Conservation (phyloP, 805 yeast genomes). For the Wickerhamomyces bisporus region DNA sequence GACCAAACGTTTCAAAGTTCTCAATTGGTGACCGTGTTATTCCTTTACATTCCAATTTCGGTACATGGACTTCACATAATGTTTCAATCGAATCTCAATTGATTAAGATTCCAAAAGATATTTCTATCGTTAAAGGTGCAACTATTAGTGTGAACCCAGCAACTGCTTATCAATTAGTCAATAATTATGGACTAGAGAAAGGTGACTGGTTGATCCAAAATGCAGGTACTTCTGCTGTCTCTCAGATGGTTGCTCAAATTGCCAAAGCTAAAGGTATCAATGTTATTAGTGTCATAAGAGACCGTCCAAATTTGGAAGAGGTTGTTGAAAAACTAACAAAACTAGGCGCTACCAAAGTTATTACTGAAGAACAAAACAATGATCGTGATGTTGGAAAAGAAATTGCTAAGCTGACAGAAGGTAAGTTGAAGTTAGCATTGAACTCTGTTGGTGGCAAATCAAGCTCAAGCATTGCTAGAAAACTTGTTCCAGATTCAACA, state of each 20-base stretch:
- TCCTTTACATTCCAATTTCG: slow-evolving; percentile 72
- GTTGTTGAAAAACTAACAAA: slow-evolving; percentile 46
- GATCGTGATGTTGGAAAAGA: slow-evolving; percentile 61
- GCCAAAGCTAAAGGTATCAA: slow-evolving; percentile 74
- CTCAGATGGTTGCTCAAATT: slow-evolving; percentile 85
- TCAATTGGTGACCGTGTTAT: slow-evolving; percentile 82
- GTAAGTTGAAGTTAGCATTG: slow-evolving; percentile 67
- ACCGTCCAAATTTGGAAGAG: slow-evolving; percentile 71
- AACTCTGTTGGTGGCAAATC: slow-evolving; percentile 94
- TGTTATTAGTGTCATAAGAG: slow-evolving; percentile 83
- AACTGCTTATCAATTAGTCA: slow-evolving; percentile 86
- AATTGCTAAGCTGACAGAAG: slow-evolving; percentile 48
- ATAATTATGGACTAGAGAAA: slow-evolving; percentile 43
- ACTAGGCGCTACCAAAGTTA: slow-evolving; percentile 80
- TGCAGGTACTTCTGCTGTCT: slow-evolving; percentile 95
- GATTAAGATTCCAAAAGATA: slow-evolving; percentile 46
- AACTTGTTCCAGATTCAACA: slow-evolving; percentile 66
- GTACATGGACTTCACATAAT: slow-evolving; percentile 91
- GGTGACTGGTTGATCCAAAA: slow-evolving; percentile 91
- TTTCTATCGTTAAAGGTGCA: slow-evolving; percentile 64
- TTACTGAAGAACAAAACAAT: slow-evolving; percentile 80
- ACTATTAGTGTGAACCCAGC: slow-evolving; percentile 90
- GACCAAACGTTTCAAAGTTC: slow-evolving; percentile 43
- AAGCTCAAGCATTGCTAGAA: slow-evolving; percentile 76
- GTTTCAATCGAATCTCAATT: slow-evolving; percentile 47